phyloP scores from a whole-genome alignment of 495 filamentous ascomycete genomes.

The Extremus antarcticus region DNA sequence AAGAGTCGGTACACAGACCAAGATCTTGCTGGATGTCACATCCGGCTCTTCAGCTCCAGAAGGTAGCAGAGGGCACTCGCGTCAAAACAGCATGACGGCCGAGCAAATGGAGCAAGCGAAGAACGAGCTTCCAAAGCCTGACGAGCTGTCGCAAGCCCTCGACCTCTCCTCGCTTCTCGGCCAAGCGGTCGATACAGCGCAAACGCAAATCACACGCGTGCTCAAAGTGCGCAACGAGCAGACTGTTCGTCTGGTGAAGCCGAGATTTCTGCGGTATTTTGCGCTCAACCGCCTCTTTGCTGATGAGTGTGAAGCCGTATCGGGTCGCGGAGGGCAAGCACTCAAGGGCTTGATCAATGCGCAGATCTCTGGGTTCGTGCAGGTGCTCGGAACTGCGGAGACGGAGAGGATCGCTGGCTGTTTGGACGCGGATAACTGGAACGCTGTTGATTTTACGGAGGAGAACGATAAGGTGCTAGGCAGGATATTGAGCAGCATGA shows the following conservation, averaged over 20 bases:
- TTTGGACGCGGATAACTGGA: constrained; percentile 88
- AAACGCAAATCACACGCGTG: constrained; percentile 83
- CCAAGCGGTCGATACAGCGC: constrained; percentile 84
- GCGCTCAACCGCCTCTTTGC: constrained; percentile 87
- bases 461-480: constrained; percentile 50
- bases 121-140: constrained; percentile 37
- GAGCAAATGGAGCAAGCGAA: constrained; percentile 1
- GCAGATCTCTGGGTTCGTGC: constrained; percentile 85
- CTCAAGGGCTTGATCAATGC: constrained; percentile 82
- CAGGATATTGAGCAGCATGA: constrained; percentile 67
- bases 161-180: constrained; percentile 93
- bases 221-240: constrained; percentile 86
- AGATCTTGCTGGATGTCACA: constrained; percentile 89
- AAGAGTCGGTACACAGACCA: constrained; percentile 78
- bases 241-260: constrained; percentile 58
- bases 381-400: constrained; percentile 60
- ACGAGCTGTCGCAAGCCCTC: constrained; percentile 72
- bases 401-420: constrained; percentile 67
- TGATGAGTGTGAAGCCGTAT: constrained; percentile 94
- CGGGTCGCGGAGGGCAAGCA: constrained; percentile 70
- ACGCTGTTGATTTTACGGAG: constrained; percentile 73
- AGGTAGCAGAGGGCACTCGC: not conserved
- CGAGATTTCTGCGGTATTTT: constrained; percentile 81
- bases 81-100: constrained; percentile 11
- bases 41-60: constrained; percentile 49